A percentile compares a stretch with the other conserved stretches of the same genome.
phyloP scores from a whole-genome alignment of 2,329 filamentous ascomycete genomes.

The Claviceps citrina region DNA sequence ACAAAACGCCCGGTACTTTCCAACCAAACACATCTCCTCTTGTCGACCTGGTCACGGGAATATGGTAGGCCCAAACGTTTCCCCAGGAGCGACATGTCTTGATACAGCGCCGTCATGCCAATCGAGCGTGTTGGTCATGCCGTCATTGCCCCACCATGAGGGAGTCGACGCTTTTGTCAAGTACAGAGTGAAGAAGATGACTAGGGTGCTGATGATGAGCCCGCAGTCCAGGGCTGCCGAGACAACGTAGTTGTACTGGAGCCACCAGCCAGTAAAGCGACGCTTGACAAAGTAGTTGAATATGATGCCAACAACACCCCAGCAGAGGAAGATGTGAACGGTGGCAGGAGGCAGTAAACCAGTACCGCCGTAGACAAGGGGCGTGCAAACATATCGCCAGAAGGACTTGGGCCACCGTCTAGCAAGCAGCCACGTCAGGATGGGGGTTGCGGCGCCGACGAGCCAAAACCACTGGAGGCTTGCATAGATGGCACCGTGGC shows the following conservation, averaged over 20 bases:
- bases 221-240: conserved; percentile 57
- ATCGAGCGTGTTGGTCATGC: conserved; percentile 32
- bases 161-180: conserved; percentile 40
- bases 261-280: conserved; percentile 56
- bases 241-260: conserved; percentile 63
- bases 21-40: background rate
- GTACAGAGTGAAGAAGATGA: conserved; percentile 55
- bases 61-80: conserved; percentile 34
- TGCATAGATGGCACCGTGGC: conserved; percentile 44
- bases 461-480: conserved; percentile 58
- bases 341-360: conserved; percentile 53
- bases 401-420: conserved; percentile 44
- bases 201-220: conserved; percentile 47
- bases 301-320: conserved; percentile 49
- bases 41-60: conserved; percentile 5
- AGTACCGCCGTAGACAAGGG: conserved; percentile 52
- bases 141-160: conserved; percentile 47
- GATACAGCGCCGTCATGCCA: conserved; percentile 27
- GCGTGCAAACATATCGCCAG: conserved; percentile 51
- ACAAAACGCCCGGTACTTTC: too few relatives aligned
- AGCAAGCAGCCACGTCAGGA: conserved; percentile 48
- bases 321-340: conserved; percentile 54
- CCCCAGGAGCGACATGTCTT: conserved; percentile 24
- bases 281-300: conserved; percentile 56
- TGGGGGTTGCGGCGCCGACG: conserved; percentile 44